A percentile compares a stretch with the other conserved stretches of the same genome.
Evolutionary conservation across 116 monocot genomes (phyloP).

Genomic region (Trichopus zeylanicus): DNA sequence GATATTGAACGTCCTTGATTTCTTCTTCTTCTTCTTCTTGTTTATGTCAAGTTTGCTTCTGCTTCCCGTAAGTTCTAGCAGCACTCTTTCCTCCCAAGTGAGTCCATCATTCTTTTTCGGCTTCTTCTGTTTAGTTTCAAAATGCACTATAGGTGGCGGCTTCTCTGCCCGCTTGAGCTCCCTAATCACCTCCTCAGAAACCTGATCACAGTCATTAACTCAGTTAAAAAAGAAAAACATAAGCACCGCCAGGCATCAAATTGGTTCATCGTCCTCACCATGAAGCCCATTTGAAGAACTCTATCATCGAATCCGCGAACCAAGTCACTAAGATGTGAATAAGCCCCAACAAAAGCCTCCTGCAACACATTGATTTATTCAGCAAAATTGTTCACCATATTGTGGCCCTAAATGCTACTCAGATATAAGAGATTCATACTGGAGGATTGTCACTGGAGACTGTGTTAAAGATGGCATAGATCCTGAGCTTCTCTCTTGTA

Average conservation of each 20-base stretch:
- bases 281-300: conserved; percentile 58
- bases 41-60: conserved; percentile 1
- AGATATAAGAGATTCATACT: not conserved
- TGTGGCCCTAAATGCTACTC: not conserved
- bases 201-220: conserved; percentile 16
- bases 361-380: conserved; percentile 5
- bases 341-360: conserved; percentile 33
- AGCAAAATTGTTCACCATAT: not conserved
- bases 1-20: conserved; percentile 44
- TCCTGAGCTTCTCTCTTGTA: conserved; percentile 47
- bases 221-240: not conserved
- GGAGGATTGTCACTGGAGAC: not conserved
- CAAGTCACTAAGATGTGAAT: conserved; percentile 57
- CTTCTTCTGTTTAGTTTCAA: conserved; percentile 5
- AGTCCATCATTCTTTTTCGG: conserved; percentile 9
- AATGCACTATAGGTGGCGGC: conserved; percentile 50
- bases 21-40: conserved; percentile 37
- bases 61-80: conserved; percentile 41
- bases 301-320: conserved; percentile 54
- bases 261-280: conserved; percentile 24
- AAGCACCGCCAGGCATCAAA: not conserved
- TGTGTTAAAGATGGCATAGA: conserved; percentile 59
- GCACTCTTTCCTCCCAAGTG: conserved; percentile 35
- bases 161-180: conserved; percentile 35
- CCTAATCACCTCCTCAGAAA: conserved; percentile 35